Evolutionary conservation across 1,139 yeast genomes (phyloP).

Genomic region (Pneumocystis jirovecii): DNA sequence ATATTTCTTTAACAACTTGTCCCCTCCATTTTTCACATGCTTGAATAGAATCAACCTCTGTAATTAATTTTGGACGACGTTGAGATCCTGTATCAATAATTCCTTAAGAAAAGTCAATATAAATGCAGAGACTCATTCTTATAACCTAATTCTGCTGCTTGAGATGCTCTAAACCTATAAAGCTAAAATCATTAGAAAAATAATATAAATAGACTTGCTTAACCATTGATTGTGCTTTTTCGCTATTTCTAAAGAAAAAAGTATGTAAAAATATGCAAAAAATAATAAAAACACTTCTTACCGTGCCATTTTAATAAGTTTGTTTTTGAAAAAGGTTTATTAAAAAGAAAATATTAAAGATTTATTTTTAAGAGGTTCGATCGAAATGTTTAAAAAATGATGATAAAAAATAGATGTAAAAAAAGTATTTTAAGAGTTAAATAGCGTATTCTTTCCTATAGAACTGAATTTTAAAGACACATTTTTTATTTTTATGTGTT

Average conservation of each 20-base stretch:
- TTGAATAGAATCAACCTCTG: slow-evolving; percentile 38
- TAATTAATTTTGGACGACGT: slow-evolving; percentile 47
- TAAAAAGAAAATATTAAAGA: no score
- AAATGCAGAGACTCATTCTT: background rate
- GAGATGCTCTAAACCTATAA: slow-evolving; percentile 47
- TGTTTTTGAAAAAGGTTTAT: no score
- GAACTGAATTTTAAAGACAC: background rate
- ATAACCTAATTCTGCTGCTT: slow-evolving; percentile 31
- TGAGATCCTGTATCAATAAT: slow-evolving; percentile 40
- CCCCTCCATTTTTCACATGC: slow-evolving; percentile 69
- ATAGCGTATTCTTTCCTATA: no score
- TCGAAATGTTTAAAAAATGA: background rate
- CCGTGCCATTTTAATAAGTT: background rate
- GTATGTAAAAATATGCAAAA: slow-evolving; percentile 17
- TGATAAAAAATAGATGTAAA: background rate
- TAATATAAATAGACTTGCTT: background rate
- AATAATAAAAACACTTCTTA: background rate
- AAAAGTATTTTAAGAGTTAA: no score
- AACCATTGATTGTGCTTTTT: slow-evolving; percentile 47
- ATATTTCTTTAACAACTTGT: slow-evolving; percentile 51
- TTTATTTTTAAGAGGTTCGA: no score
- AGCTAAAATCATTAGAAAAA: slow-evolving; percentile 26
- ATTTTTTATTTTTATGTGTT: background rate
- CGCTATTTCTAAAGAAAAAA: slow-evolving; percentile 54
- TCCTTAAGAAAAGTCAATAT: slow-evolving; percentile 20